Conservation (phyloP, 257 asterid genomes). For the Handroanthus guayacan region DNA sequence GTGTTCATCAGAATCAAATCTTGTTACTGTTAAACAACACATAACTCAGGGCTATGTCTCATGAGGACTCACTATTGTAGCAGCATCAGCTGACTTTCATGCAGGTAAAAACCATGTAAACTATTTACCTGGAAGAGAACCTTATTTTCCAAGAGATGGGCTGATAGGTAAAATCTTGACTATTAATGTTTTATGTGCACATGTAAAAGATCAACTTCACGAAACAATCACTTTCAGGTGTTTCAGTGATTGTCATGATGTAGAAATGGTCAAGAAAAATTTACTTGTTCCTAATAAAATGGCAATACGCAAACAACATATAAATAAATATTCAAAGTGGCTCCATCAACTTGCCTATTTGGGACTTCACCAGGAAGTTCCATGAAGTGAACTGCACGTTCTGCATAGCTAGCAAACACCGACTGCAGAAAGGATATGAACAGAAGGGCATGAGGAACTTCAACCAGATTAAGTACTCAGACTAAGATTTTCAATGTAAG, state of each 20-base stretch:
- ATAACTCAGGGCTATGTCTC: background rate
- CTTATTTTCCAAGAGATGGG: background rate
- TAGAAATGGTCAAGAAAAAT: background rate
- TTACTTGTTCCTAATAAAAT: background rate
- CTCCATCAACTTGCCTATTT: slow-evolving; percentile 70
- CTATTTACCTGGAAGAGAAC: background rate
- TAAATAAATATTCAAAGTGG: slow-evolving; percentile 15
- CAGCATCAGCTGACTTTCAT: background rate
- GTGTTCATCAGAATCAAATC: background rate
- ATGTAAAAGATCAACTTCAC: slow-evolving; percentile 21
- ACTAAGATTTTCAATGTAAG: background rate
- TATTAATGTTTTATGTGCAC: background rate
- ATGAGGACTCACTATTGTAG: background rate
- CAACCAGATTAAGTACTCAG: too few species aligned
- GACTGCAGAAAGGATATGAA: slow-evolving; percentile 59
- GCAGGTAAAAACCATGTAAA: background rate
- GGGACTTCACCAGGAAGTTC: slow-evolving; percentile 98
- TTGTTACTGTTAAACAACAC: slow-evolving; percentile 5
- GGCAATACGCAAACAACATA: slow-evolving; percentile 17
- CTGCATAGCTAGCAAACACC: slow-evolving; percentile 87
- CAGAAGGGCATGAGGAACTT: slow-evolving; percentile 19
- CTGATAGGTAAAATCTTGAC: slow-evolving; percentile 2
- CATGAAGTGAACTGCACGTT: slow-evolving; percentile 96
- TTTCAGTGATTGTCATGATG: background rate
- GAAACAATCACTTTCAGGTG: slow-evolving; percentile 7